Evolutionary conservation across 176 grass and related monocot genomes (phyloP), one percentile per base, ranked within the genome.

Genomic region (Lolium rigidum): DNA sequence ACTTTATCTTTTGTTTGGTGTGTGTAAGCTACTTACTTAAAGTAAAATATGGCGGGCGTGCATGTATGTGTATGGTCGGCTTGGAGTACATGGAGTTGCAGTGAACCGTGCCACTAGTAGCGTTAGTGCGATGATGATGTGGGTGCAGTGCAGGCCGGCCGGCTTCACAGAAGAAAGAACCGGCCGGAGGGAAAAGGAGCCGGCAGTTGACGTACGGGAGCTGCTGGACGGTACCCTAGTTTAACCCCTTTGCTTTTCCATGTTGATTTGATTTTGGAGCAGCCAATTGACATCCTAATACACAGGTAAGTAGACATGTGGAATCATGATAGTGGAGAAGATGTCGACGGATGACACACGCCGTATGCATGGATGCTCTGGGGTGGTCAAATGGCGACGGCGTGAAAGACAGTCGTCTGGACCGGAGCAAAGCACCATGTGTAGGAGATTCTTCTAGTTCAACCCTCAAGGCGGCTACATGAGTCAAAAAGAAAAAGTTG

Each of bases 1-100:
- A 5, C 79, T 90, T 86, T 74, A 87, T 83, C 65, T 79, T 87
- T 87, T 90, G 84, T 86, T 90, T 20, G 73, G 84, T 86, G 65
- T 24, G 84, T 86, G 65, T 18, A 90, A 87, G 89, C 60, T 83
- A 83, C 84, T 90, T 71, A 50, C 47, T 55, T 55, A 86, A 86
- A 62, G 46, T 68, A 35, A 56, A 47, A 78, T 48, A 59, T 54
- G 16, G 16, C 18, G 68, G 4, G 39, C 16, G 66, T 49, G 82
- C 70, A 24, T 58, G 22, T 63, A 4, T 66, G 80, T 55, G 62
- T 72, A 13, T 55, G 80, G 74, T 31, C 64, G 80, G 65, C 73
- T 72, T 49, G 73, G 62, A 83, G 63, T 47, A 43, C 41, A 43
- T 78, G 82, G 87, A 11, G 37, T 68, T 74, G 69, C 69, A 66